Base-by-base conservation (phyloP, 768 basidiomycete species). In the Hygrocybe coccinea region DNA sequence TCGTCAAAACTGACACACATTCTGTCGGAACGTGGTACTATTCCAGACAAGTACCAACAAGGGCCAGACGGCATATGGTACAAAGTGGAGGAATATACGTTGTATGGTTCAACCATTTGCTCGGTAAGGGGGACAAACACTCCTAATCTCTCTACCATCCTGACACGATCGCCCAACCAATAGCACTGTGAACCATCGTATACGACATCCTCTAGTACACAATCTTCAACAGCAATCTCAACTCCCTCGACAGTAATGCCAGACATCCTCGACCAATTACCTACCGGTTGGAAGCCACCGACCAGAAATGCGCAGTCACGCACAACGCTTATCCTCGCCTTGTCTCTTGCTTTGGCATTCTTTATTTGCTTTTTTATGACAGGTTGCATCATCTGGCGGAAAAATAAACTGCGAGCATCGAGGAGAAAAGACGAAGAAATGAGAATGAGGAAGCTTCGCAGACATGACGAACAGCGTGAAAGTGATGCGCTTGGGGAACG, bases 91-190 rank as follows among this genome's bases (percentile, higher is more conserved):
- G 60, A 65, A 24, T 89, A 84, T 71, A 79, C 83, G 11, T 69
- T 88, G 37, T 87, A 84, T 61, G 87, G 88, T n/a, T 84, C 83
- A n/a, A 80, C 83, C 12, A 73, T 85, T 37, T 80, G 85, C 64
- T 57, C 71, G n/a, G 81, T 81, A 62, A 72, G 82, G 17, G 14
- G 6, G 14, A 46, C 2, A 11, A 15, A 25, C 48, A 5, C 33
- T 5, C 48, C 12, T 34, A 37, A 59, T 14, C 57, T 39, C 55
- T 21, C 50, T 21, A 45, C 17, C 12, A 33, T 29, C 33, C 22
- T 21, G 5, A 29, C 25, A 37, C 4, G 15, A 45, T 21, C 35
- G 43, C 22, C 21, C 29, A 5, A 25, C 44, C 24, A 8, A 14
- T 44, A 55, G 54, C n/a, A 34, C 24, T 37, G 34, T 22, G 14